phyloP scores from a whole-genome alignment of 768 basidiomycete species.

The Boletales sp. region DNA sequence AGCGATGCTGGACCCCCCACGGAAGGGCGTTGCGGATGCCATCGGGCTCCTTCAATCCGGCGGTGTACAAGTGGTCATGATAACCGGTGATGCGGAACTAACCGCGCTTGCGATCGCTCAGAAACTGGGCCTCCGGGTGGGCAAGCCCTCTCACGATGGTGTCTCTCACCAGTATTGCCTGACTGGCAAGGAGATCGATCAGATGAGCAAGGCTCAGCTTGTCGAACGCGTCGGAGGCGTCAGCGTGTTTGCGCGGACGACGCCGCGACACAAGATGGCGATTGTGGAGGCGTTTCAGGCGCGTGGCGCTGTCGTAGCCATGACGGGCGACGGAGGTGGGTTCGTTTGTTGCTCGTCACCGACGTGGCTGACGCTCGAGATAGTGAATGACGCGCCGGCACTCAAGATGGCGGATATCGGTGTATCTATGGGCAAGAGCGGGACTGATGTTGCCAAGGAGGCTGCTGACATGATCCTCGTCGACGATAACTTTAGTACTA shows the following conservation, averaged over 20 bases:
- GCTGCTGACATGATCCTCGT: constrained; percentile 96
- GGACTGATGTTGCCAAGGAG: constrained; percentile 99
- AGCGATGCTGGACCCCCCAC: constrained; percentile 93
- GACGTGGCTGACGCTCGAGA: background rate
- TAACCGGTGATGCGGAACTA: constrained; percentile 91
- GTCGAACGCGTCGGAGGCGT: constrained; percentile 77
- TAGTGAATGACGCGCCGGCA: constrained; percentile 95
- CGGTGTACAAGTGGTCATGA: constrained; percentile 97
- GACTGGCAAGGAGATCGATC: constrained; percentile 82
- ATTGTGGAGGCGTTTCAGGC: constrained; percentile 93
- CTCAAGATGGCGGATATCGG: constrained; percentile 98
- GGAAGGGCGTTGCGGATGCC: constrained; percentile 90
- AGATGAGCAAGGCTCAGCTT: constrained; percentile 76
- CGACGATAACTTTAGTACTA: constrained; percentile 95
- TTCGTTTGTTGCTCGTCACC: constrained; percentile 29
- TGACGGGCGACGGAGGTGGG: constrained; percentile 95
- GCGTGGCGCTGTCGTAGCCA: constrained; percentile 86
- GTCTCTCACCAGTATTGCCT: constrained; percentile 44
- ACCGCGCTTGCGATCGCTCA: constrained; percentile 88
- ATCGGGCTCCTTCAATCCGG: constrained; percentile 76
- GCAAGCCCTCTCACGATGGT: constrained; percentile 35
- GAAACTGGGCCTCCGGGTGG: constrained; percentile 77
- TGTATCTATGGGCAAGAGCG: constrained; percentile 95
- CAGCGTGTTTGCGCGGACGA: constrained; percentile 92
- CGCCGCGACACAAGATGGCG: constrained; percentile 96